A percentile compares a stretch with the other conserved stretches of the same genome.
Conservation (phyloP, 2,329 filamentous ascomycete species). For the Aureobasidium lini region DNA sequence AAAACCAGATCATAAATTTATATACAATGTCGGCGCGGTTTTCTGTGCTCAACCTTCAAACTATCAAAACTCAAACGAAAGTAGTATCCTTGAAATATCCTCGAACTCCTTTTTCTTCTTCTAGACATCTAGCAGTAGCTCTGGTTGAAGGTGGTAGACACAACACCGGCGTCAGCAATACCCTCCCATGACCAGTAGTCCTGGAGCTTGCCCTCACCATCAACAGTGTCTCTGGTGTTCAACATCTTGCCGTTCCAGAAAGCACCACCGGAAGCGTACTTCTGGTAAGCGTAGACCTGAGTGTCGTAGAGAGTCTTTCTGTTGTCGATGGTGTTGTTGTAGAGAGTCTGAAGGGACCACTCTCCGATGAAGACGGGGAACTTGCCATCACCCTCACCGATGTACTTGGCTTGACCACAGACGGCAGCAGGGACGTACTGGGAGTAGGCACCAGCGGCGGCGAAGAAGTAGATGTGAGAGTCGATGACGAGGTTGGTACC, state of each 20-base stretch:
- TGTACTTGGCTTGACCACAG: constrained; percentile 21
- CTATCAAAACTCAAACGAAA: too few species aligned
- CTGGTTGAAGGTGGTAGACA: constrained; percentile 7
- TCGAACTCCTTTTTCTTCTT: too few species aligned
- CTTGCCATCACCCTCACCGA: constrained; percentile 18
- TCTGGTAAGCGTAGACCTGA: constrained; percentile 27
- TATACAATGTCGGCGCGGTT: too few species aligned
- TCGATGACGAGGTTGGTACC: constrained; percentile 27
- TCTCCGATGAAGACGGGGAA: constrained; percentile 26
- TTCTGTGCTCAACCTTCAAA: too few species aligned
- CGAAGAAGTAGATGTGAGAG: constrained; percentile 28
- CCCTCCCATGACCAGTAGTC: constrained; percentile 17
- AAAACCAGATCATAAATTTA: too few species aligned
- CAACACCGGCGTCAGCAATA: constrained; percentile 13
- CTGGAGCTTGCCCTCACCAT: constrained; percentile 17
- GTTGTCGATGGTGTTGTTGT: constrained; percentile 8
- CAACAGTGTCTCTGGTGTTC: constrained; percentile 4
- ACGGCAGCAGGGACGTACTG: constrained; percentile 23
- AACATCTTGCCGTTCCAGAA: constrained; percentile 21
- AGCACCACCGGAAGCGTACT: constrained; percentile 26
- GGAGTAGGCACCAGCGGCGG: constrained; percentile 20
- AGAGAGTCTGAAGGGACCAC: constrained; percentile 23
- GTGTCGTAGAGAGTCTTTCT: constrained; percentile 26
- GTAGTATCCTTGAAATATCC: too few species aligned
- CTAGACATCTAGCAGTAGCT: constrained; percentile 9